Conservation (phyloP, 2,329 filamentous ascomycete genomes). For the Fusarium heterosporum region DNA sequence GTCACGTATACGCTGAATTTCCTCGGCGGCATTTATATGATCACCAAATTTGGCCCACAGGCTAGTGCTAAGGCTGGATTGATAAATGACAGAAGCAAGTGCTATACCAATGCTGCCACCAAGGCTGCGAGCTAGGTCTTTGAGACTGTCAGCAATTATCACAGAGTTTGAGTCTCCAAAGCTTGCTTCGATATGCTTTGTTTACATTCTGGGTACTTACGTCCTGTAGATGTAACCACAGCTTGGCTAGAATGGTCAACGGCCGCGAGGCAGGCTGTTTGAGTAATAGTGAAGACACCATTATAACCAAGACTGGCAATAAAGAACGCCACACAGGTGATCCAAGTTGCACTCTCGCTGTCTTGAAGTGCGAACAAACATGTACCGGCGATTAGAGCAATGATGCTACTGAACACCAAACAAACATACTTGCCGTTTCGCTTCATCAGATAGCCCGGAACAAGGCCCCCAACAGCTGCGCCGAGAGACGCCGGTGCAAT, state of each 20-base stretch:
- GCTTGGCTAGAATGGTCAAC: slow-evolving; percentile 16
- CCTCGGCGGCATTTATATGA: background rate
- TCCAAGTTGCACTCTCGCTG: background rate
- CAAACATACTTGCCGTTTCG: slow-evolving; percentile 70
- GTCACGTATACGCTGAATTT: slow-evolving; percentile 7
- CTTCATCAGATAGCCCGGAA: slow-evolving; percentile 76
- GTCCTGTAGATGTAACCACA: slow-evolving; percentile 8
- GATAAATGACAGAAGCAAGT: slow-evolving; percentile 13
- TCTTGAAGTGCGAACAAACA: background rate
- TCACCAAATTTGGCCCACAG: slow-evolving; percentile 4
- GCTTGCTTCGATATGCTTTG: no score
- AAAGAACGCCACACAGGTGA: slow-evolving; percentile 49
- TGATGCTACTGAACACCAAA: slow-evolving; percentile 55
- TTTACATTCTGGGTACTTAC: background rate
- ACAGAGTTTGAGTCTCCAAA: no score
- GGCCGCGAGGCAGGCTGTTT: slow-evolving; percentile 6
- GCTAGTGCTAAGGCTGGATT: background rate
- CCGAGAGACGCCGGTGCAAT: slow-evolving; percentile 76
- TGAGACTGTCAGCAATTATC: background rate
- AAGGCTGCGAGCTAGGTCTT: slow-evolving; percentile 4
- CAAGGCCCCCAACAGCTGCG: slow-evolving; percentile 73
- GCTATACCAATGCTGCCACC: slow-evolving; percentile 21
- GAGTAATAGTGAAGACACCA: slow-evolving; percentile 65
- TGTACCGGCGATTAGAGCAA: slow-evolving; percentile 55
- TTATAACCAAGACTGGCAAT: slow-evolving; percentile 76